Conservation (phyloP, 192 early-diverging fungal species). For the Paraglomus occultum region DNA sequence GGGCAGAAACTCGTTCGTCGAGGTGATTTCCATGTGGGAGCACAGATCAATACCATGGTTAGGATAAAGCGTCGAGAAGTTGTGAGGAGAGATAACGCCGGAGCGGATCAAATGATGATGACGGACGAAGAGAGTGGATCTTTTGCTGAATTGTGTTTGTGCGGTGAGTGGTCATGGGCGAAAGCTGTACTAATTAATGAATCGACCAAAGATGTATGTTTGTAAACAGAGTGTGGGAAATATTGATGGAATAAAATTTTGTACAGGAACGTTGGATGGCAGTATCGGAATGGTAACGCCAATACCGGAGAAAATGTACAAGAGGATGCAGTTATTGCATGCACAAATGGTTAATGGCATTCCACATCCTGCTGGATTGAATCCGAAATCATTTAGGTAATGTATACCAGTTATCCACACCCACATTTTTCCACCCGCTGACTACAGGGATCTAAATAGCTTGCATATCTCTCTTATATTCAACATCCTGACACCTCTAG, state of each 20-base stretch:
- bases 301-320: conserved; percentile 89
- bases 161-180: no score
- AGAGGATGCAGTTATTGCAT: conserved; percentile 81
- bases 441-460: no score
- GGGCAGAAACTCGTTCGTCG: conserved; percentile 88
- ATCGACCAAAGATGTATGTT: conserved; percentile 34
- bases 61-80: conserved; percentile 48
- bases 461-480: no score
- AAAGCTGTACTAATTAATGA: conserved; percentile 30
- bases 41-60: conserved; percentile 69
- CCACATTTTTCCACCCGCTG: neutral
- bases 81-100: conserved; percentile 2
- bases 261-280: conserved; percentile 65
- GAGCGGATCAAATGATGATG: neutral
- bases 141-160: no score
- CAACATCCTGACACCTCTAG: neutral
- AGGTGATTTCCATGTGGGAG: conserved; percentile 85
- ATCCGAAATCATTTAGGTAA: conserved; percentile 88
- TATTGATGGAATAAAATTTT: conserved; percentile 30
- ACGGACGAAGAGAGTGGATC: neutral
- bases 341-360: conserved; percentile 80
- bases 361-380: conserved; percentile 84
- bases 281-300: conserved; percentile 66
- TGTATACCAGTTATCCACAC: conserved; percentile 30
- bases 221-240: conserved; percentile 33